Percentiles rank a stretch among this genome's conserved stretches.
Evolutionary conservation across 352 stramenopile genomes (phyloP).

Genomic region (Pythium pyrilobum): DNA sequence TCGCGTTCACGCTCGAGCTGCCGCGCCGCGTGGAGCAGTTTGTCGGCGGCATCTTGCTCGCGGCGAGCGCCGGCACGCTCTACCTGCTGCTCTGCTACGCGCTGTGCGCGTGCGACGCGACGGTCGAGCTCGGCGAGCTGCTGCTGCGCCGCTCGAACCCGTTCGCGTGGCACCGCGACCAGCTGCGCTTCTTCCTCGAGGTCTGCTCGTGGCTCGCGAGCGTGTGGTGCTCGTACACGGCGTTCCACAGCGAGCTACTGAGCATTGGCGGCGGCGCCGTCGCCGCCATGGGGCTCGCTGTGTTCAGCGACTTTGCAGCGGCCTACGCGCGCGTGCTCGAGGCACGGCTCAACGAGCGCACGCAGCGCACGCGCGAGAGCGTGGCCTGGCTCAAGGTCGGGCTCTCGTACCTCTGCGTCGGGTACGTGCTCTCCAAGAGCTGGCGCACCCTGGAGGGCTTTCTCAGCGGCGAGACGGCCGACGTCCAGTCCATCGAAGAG

Average conservation of each 20-base stretch:
- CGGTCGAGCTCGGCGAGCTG: slow-evolving; percentile 30
- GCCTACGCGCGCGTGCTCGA: slow-evolving; percentile 55
- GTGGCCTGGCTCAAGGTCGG: slow-evolving; percentile 68
- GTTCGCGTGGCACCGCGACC: slow-evolving; percentile 43
- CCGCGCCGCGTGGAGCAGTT: slow-evolving; percentile 38
- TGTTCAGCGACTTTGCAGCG: slow-evolving; percentile 49
- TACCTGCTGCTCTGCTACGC: slow-evolving; percentile 49
- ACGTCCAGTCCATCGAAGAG: slow-evolving; percentile 38
- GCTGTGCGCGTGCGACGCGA: slow-evolving; percentile 19
- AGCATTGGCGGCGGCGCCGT: slow-evolving; percentile 39
- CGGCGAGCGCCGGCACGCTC: slow-evolving; percentile 35
- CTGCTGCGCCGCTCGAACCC: slow-evolving; percentile 51
- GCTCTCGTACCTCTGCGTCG: slow-evolving; percentile 58
- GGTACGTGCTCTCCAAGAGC: slow-evolving; percentile 56
- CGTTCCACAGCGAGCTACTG: slow-evolving; percentile 39
- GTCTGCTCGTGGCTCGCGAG: slow-evolving; percentile 67
- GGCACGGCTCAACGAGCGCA: slow-evolving; percentile 30
- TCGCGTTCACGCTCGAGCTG: slow-evolving; percentile 26
- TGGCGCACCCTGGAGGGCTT: slow-evolving; percentile 41
- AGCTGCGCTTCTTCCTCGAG: slow-evolving; percentile 57
- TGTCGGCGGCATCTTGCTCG: slow-evolving; percentile 47
- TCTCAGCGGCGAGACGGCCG: slow-evolving; percentile 24
- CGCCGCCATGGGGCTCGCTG: slow-evolving; percentile 32
- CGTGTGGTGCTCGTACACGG: slow-evolving; percentile 65
- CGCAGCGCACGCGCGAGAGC: slow-evolving; percentile 24